Conservation (phyloP, 2,329 filamentous ascomycete species). For the Cryphonectria japonica region DNA sequence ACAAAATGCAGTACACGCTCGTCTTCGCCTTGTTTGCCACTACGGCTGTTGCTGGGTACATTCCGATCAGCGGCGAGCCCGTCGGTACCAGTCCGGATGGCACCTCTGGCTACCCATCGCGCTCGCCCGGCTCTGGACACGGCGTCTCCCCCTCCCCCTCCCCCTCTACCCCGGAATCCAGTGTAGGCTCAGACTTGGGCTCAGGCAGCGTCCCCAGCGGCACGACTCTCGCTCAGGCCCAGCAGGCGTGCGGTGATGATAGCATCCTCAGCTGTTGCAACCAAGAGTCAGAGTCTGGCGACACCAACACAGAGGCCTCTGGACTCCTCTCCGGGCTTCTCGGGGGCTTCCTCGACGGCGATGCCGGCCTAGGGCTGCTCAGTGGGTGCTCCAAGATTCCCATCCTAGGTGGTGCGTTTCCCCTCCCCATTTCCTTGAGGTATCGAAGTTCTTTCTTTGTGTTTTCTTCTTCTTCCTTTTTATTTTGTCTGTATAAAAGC, state of each 20-base stretch:
- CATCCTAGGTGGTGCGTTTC: neutral
- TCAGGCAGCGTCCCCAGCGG: neutral
- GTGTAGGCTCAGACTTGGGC: neutral
- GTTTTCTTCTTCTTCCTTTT: neutral
- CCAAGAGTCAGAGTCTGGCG: conserved; percentile 5
- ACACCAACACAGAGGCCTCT: neutral
- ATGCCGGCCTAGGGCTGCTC: neutral
- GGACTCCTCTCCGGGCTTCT: neutral
- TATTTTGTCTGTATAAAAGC: neutral
- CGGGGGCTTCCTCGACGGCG: neutral
- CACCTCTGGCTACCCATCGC: neutral
- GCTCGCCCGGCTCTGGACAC: neutral
- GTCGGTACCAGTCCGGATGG: neutral
- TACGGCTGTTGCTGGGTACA: conserved; percentile 6
- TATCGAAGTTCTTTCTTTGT: neutral
- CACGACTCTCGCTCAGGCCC: neutral
- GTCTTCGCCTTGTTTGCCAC: neutral
- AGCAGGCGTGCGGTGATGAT: conserved; percentile 1
- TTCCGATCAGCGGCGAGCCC: neutral
- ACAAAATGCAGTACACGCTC: conserved; percentile 7
- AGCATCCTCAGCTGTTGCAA: conserved; percentile 9
- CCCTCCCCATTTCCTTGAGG: neutral
- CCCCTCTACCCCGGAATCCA: neutral
- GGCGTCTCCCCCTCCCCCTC: neutral
- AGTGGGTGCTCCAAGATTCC: conserved; percentile 9